phyloP scores from a whole-genome alignment of 1,284 basidiomycete species.

The Leccinum insolens region DNA sequence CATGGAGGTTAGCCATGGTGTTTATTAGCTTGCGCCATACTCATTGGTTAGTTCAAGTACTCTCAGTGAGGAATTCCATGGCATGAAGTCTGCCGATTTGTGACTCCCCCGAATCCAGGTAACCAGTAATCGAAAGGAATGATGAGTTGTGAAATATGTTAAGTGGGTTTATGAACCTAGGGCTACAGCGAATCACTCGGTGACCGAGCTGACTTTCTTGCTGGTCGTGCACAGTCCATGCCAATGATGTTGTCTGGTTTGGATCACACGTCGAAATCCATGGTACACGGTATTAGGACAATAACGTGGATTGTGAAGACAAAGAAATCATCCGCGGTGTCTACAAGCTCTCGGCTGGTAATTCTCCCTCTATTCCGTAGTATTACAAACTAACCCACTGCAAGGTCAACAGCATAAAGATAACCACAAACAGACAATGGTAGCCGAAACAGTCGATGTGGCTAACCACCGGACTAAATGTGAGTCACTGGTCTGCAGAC shows the following conservation, averaged over 20 bases:
- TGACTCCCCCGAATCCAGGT: no score
- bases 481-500: background rate
- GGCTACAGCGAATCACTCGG: constrained; percentile 2
- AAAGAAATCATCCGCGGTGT: constrained; percentile 14
- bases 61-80: no score
- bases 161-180: no score
- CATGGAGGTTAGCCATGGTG: no score
- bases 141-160: no score
- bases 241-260: background rate
- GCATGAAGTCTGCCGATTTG: no score
- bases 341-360: constrained; percentile 17
- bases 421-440: background rate
- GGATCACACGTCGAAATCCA: constrained; percentile 3
- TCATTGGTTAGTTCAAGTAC: no score
- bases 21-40: no score
- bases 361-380: no score
- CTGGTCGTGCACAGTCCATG: constrained; percentile 8
- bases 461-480: background rate
- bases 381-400: no score
- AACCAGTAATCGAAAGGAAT: no score
- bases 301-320: constrained; percentile 10
- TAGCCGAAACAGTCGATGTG: background rate
- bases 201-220: constrained; percentile 1
- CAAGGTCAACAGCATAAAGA: background rate
- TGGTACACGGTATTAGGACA: constrained; percentile 3